Evolutionary conservation across 1,284 basidiomycete species (phyloP), one percentile per base, ranked within the genome.

Genomic region (Leccinum fallax): DNA sequence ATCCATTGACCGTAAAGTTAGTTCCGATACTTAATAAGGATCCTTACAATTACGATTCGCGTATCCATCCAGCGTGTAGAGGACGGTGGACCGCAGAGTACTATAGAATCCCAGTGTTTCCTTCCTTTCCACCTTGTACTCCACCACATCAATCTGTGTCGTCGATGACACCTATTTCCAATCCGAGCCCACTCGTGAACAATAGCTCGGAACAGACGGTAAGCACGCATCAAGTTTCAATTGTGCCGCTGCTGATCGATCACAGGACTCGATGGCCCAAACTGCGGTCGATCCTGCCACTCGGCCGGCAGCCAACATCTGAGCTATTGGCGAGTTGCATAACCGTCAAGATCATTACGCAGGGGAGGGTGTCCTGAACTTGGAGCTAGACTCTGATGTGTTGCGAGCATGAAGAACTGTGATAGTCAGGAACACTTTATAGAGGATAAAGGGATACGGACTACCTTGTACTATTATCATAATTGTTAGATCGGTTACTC

Each of bases 281-380:
- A 56, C 43, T 48, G 58, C 61, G 10, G 58, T 64, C 15, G 36
- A 38, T 43, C 56, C 63, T 16, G 61, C 59, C 15, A 30, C 28
- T 52, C 55, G 61, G 26, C 36, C 55, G 15, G 34, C 19, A 11
- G 53, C 11, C 8, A 63, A 60, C 19, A 9, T 32, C 7, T 60
- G 71, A 53, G 54, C 66, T 3, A 61, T 69, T 10, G 70, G 70
- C 32, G 61, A 59, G 36, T 58, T 19, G 2, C 36, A 59, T 2
- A 26, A 43, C 2, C 53, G 52, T 21, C 19, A 32, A 10, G 40
- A 53, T 28, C 52, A 2, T 5, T 69, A 61, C 57, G 53, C 72
- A 1, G 63, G 66, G 24, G 63, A 69, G 54, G 49, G 60, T 5
- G 26, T 69, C 6, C 61, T 72, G 7, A 28, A 63, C 43, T 43